A percentile compares a stretch with the other conserved stretches of the same genome.
Evolutionary conservation across 768 basidiomycete species (phyloP).

Genomic region (Cystobasidium onofrii): DNA sequence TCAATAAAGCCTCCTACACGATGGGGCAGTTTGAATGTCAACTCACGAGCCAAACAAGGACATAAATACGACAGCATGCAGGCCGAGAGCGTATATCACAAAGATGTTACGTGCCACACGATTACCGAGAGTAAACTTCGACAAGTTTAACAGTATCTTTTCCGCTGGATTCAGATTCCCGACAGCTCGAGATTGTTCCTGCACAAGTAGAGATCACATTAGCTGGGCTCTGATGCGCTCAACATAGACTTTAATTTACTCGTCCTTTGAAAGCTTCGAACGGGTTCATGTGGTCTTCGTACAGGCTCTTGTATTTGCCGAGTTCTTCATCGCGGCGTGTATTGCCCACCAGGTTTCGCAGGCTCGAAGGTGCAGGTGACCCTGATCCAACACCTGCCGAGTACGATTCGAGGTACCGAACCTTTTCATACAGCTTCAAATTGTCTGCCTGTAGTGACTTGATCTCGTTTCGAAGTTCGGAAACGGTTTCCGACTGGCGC

Average conservation of each 20-base stretch:
- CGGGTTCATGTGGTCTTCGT: constrained; percentile 96
- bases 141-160: constrained; percentile 72
- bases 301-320: constrained; percentile 78
- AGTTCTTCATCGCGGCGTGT: constrained; percentile 53
- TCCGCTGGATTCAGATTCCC: constrained; percentile 85
- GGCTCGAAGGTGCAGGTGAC: constrained; percentile 49
- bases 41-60: constrained; percentile 27
- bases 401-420: constrained; percentile 96
- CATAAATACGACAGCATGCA: constrained; percentile 70
- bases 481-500: constrained; percentile 88
- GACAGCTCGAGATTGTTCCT: constrained; percentile 94
- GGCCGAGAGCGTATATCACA: constrained; percentile 69
- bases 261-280: constrained; percentile 94
- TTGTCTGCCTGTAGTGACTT: constrained; percentile 89
- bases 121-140: constrained; percentile 76
- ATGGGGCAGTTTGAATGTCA: neutral
- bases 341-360: neutral
- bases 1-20: neutral
- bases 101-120: constrained; percentile 82
- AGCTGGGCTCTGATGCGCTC: neutral
- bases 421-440: constrained; percentile 96
- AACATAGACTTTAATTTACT: constrained; percentile 51
- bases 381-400: constrained; percentile 59
- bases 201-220: neutral
- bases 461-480: constrained; percentile 84